Base-by-base conservation (phyloP, 2,329 filamentous ascomycete genomes). In the Rachicladosporium sp. region DNA sequence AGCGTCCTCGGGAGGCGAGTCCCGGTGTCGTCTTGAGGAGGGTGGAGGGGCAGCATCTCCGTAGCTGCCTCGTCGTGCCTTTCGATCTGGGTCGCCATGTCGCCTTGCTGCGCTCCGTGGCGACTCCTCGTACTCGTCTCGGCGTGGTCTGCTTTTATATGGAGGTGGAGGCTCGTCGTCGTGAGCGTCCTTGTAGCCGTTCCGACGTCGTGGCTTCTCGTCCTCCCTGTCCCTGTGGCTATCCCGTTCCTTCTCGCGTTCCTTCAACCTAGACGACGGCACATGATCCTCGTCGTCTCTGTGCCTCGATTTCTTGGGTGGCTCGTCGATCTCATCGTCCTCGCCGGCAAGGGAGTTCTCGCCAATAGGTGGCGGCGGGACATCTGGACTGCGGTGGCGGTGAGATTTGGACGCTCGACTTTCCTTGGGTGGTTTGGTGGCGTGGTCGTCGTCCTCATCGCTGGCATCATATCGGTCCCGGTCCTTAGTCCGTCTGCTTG, bases 391-490 rank as follows among this genome's bases (percentile, higher is more conserved):
- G 15, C 15, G 15, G 15, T 19, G 15, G 15, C 15, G 15, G 15
- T 19, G 15, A 19, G 15, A 19, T 19, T 19, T 19, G 15, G 15
- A 19, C 15, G 15, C 15, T 19, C 15, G 15, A 19, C 15, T 19
- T 19, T 19, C 15, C 15, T 19, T 19, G 29, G 34, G 30, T 4
- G 38, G 38, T 33, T 32, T 29, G n/a, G n/a, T n/a, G 10, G 29
- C 29, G 29, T 41, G 30, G 34, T 35, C 38, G 9, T 40, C 37
- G n/a, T 36, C 38, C 34, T 35, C 37, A 21, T 41, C 38, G 34
- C 37, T 35, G 19, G 38, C 38, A 27, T 41, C 38, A 23, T 41
- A 41, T 13, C 34, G 32, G 30, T 41, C 38, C 11, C 38, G 30
- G 31, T 39, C 37, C 11, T 27, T 33, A 19, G 19, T 33, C 27